A percentile compares a stretch with the other conserved stretches of the same genome.
These are phyloP conservation scores for Hapsidospora chrysogenum DNA, from an alignment of 495 filamentous ascomycete genomes.

Conservation along the genomic window DNA sequence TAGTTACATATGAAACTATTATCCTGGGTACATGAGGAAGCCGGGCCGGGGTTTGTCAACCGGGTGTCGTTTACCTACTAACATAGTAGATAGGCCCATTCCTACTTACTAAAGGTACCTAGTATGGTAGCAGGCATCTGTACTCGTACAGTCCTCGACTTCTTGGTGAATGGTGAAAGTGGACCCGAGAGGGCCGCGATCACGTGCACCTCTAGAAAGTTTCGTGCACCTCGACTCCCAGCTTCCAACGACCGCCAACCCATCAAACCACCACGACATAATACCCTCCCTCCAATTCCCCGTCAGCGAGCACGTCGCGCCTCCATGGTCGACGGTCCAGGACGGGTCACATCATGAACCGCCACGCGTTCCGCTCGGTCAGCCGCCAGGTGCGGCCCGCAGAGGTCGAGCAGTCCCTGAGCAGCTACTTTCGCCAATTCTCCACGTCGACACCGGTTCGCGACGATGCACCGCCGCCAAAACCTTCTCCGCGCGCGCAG, in stretches of 20 bases:
- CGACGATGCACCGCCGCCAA: background rate
- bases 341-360: background rate
- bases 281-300: background rate
- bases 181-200: too few species aligned
- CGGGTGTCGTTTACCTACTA: too few species aligned
- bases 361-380: constrained; percentile 1
- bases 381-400: background rate
- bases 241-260: background rate
- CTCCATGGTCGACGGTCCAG: background rate
- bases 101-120: too few species aligned
- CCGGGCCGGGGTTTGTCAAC: too few species aligned
- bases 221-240: background rate
- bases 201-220: background rate
- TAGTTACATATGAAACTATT: too few species aligned
- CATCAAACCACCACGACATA: too few species aligned
- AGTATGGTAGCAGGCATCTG: too few species aligned
- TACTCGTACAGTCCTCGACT: too few species aligned
- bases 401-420: background rate
- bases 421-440: constrained; percentile 1
- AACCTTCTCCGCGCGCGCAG: background rate
- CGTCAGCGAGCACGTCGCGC: background rate
- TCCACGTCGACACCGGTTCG: background rate
- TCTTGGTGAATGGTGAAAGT: too few species aligned
- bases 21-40: too few species aligned
- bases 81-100: too few species aligned